Evolutionary conservation across 1,284 basidiomycete genomes (phyloP).

Genomic region (Apiotrichum gracile): DNA sequence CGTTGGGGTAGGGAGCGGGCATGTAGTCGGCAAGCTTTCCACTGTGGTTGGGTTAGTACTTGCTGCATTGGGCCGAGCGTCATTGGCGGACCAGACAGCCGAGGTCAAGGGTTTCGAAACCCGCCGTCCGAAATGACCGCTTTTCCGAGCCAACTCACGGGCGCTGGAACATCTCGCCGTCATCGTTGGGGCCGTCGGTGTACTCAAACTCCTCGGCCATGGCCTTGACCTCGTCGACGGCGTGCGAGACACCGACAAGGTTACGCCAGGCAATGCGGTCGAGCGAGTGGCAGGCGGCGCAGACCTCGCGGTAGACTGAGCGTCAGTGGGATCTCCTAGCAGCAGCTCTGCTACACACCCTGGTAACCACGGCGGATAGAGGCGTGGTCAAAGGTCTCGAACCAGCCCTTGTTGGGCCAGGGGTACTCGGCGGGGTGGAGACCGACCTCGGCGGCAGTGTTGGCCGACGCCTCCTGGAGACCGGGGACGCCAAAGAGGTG

Average conservation of each 20-base stretch:
- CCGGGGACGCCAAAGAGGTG: slow-evolving; percentile 82
- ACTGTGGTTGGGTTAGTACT: slow-evolving; percentile 16
- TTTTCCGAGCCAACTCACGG: slow-evolving; percentile 59
- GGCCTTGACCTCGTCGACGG: slow-evolving; percentile 80
- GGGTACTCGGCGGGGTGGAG: slow-evolving; percentile 84
- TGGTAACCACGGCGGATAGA: slow-evolving; percentile 93
- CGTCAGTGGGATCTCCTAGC: background rate
- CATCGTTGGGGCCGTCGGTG: slow-evolving; percentile 88
- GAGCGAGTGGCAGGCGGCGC: slow-evolving; percentile 96
- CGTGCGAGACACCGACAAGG: slow-evolving; percentile 96
- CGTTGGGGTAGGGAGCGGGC: slow-evolving; percentile 93
- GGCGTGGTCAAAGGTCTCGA: slow-evolving; percentile 93
- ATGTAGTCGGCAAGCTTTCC: slow-evolving; percentile 77
- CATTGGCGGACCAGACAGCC: background rate
- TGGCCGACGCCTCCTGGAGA: slow-evolving; percentile 79
- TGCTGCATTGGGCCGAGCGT: background rate
- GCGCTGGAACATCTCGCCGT: slow-evolving; percentile 97
- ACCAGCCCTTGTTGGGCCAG: slow-evolving; percentile 80
- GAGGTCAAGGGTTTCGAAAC: too few species aligned
- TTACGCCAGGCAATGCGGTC: slow-evolving; percentile 99
- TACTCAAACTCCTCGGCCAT: slow-evolving; percentile 98
- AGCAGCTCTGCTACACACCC: slow-evolving; percentile 26
- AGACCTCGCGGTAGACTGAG: slow-evolving; percentile 94
- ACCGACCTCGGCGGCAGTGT: slow-evolving; percentile 86
- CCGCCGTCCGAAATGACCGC: background rate